A percentile compares a stretch with the other conserved stretches of the same genome.
Conservation (phyloP, 148 eudicot genomes). For the Dysphania ambrosioides region DNA sequence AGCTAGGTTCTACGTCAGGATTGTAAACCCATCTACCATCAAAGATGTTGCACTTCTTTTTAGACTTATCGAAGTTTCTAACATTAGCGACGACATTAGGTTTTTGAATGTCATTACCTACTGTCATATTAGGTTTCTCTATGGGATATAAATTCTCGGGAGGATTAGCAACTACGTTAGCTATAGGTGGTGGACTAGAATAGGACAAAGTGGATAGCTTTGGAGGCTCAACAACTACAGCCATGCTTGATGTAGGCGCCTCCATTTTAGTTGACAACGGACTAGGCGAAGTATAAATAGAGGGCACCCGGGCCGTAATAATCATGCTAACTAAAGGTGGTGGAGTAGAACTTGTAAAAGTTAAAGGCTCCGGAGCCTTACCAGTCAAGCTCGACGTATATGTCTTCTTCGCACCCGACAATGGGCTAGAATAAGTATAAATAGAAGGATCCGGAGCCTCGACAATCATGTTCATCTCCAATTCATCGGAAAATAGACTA, state of each 20-base stretch:
- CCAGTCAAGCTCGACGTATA: not conserved
- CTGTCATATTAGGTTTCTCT: not conserved
- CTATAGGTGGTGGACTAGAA: not conserved
- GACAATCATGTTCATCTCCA: not conserved
- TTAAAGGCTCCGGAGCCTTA: not conserved
- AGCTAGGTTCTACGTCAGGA: slow-evolving; percentile 15
- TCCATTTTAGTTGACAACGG: no score
- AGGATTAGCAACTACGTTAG: no score
- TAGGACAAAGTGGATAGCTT: no score
- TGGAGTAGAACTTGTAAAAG: no score
- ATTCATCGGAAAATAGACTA: not conserved
- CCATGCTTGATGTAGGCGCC: no score
- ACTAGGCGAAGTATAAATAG: no score
- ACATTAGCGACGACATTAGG: not conserved
- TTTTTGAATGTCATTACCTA: not conserved
- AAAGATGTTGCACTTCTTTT: not conserved
- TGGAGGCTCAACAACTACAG: no score
- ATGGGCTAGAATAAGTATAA: not conserved
- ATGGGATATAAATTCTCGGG: no score
- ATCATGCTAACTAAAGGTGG: no score
- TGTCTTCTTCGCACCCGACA: no score
- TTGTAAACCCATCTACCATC: slow-evolving; percentile 49
- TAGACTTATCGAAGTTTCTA: no score
- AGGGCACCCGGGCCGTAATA: no score
- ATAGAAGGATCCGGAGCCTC: not conserved